phyloP scores from a whole-genome alignment of 116 monocot species.

The Trichopus zeylanicus region DNA sequence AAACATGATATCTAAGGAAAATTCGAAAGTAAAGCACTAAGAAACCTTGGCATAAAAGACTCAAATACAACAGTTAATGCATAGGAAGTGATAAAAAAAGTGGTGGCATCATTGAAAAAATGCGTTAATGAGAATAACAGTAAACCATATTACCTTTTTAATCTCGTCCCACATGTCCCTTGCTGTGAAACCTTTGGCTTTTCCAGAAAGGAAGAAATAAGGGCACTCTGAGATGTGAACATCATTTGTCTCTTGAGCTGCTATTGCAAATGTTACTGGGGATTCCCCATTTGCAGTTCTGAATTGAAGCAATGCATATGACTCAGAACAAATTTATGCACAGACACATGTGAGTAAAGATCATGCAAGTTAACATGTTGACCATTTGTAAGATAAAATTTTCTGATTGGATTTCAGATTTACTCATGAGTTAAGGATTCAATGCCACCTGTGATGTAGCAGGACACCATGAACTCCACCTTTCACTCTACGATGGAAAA shows the following conservation, averaged over 20 bases:
- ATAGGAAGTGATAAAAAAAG: too few species aligned
- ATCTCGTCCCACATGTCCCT: conserved; percentile 83
- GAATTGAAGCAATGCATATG: too few species aligned
- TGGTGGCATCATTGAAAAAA: too few species aligned
- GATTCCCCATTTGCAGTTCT: conserved; percentile 67
- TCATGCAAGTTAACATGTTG: too few species aligned
- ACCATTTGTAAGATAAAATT: too few species aligned
- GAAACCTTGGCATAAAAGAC: too few species aligned
- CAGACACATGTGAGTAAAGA: too few species aligned
- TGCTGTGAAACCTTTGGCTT: conserved; percentile 49
- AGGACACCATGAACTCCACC: conserved; percentile 86
- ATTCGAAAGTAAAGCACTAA: too few species aligned
- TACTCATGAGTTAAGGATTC: background rate
- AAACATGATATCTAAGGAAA: too few species aligned
- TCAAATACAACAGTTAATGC: too few species aligned
- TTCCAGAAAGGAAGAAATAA: conserved; percentile 60
- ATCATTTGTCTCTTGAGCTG: conserved; percentile 74
- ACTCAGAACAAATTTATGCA: background rate
- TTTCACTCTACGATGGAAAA: conserved; percentile 33
- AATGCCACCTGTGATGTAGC: conserved; percentile 80
- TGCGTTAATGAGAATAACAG: background rate
- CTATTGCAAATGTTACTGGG: conserved; percentile 90
- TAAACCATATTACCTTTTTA: conserved; percentile 52
- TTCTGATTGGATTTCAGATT: too few species aligned
- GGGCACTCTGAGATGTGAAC: conserved; percentile 86